Percentiles rank a stretch among this genome's conserved stretches.
Evolutionary conservation across 352 stramenopile genomes (phyloP).

Genomic region (Pythium phragmitis): DNA sequence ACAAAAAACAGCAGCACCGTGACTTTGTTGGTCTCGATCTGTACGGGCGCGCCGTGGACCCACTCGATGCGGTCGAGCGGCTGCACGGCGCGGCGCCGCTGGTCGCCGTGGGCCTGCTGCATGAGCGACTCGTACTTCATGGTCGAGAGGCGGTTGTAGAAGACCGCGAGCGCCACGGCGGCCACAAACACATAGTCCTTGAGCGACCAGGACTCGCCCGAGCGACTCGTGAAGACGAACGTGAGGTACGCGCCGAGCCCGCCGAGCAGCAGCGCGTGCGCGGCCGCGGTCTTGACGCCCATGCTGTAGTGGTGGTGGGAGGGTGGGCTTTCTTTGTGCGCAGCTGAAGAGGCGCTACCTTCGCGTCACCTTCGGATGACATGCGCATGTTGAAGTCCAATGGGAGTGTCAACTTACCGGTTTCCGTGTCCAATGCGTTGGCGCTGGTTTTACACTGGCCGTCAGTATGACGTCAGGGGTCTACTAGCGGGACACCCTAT

Average conservation of each 20-base stretch:
- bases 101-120: constrained; percentile 31
- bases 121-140: constrained; percentile 54
- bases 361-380: constrained; percentile 17
- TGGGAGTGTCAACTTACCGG: background rate
- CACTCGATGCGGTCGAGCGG: constrained; percentile 53
- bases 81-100: constrained; percentile 23
- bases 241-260: constrained; percentile 55
- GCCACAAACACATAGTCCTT: constrained; percentile 70
- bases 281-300: constrained; percentile 21
- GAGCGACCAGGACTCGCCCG: constrained; percentile 39
- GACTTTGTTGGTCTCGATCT: constrained; percentile 58
- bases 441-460: too few species aligned
- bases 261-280: constrained; percentile 42
- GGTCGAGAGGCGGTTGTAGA: constrained; percentile 52
- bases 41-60: constrained; percentile 45
- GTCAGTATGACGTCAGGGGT: too few species aligned
- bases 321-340: too few species aligned
- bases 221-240: constrained; percentile 35
- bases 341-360: background rate
- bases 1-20: constrained; percentile 82
- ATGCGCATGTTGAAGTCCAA: constrained; percentile 7
- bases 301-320: background rate
- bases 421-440: too few species aligned
- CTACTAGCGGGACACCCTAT: too few species aligned
- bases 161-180: constrained; percentile 48